Percentiles rank a stretch among this genome's conserved stretches.
Evolutionary conservation across 83 land plant genomes (phyloP).

Genomic region (Picea engelmannii): DNA sequence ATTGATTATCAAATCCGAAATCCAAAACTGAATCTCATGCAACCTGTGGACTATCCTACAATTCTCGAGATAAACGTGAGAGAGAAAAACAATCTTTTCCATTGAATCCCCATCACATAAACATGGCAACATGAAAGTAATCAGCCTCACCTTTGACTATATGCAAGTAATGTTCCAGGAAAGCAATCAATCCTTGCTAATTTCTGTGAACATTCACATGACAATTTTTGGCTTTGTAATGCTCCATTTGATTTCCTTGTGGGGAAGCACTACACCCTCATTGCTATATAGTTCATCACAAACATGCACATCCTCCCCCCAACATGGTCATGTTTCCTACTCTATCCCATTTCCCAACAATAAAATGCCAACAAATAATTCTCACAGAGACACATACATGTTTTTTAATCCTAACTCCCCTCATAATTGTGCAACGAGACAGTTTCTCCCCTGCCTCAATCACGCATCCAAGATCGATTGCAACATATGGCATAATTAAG

Average conservation of each 20-base stretch:
- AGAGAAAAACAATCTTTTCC: no score
- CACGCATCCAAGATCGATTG: conserved; percentile 42
- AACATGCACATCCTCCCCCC: conserved; percentile 84
- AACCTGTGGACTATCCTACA: no score
- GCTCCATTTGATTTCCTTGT: neutral
- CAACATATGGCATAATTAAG: conserved; percentile 46
- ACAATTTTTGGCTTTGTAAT: no score
- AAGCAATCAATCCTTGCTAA: no score
- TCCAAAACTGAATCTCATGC: no score
- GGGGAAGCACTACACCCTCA: conserved; percentile 20
- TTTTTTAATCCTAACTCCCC: conserved; percentile 5
- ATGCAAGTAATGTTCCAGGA: no score
- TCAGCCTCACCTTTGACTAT: no score
- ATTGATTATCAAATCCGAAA: no score
- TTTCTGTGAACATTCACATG: no score
- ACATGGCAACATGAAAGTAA: no score
- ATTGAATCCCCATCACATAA: no score
- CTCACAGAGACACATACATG: conserved; percentile 81
- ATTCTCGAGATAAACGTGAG: no score
- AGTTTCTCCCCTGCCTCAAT: conserved; percentile 47
- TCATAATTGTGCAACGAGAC: conserved; percentile 46
- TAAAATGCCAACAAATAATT: conserved; percentile 82
- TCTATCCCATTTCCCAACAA: conserved; percentile 43
- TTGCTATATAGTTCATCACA: conserved; percentile 38
- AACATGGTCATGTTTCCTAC: conserved; percentile 22